phyloP scores from a whole-genome alignment of 1,139 yeast species.

The Hemisphaericaspora lyxosophila region DNA sequence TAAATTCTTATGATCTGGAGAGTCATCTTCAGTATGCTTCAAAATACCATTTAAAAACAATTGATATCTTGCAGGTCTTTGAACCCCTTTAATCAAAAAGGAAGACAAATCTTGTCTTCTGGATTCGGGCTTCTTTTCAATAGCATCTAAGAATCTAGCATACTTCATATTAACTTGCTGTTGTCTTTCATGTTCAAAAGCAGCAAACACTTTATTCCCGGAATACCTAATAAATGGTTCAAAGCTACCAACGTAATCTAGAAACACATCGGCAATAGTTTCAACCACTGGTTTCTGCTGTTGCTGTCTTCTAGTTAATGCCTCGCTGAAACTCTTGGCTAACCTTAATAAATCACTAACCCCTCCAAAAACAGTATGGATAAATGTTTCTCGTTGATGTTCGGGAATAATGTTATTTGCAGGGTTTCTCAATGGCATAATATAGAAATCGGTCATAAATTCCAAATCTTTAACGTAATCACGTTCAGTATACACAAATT shows the following conservation, averaged over 20 bases:
- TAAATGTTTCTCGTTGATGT: constrained; percentile 83
- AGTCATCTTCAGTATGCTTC: constrained; percentile 73
- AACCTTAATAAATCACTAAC: constrained; percentile 84
- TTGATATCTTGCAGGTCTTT: constrained; percentile 94
- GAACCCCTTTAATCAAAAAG: constrained; percentile 91
- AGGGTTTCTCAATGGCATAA: constrained; percentile 79
- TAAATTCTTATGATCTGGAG: constrained; percentile 72
- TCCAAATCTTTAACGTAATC: constrained; percentile 95
- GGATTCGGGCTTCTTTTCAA: constrained; percentile 85
- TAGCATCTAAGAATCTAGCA: constrained; percentile 89
- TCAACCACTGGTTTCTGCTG: constrained; percentile 78
- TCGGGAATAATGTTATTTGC: constrained; percentile 82
- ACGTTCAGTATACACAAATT: constrained; percentile 89
- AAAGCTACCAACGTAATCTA: constrained; percentile 81
- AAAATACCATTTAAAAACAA: constrained; percentile 77
- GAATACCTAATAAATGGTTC: constrained; percentile 93
- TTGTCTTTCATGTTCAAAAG: constrained; percentile 93
- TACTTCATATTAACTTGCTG: constrained; percentile 86
- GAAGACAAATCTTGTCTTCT: constrained; percentile 90
- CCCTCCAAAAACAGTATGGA: constrained; percentile 88
- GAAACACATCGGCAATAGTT: constrained; percentile 81
- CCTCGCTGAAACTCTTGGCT: constrained; percentile 83
- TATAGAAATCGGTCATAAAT: constrained; percentile 90
- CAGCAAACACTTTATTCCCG: constrained; percentile 95
- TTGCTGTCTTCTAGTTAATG: constrained; percentile 85